Conservation (phyloP, 2,329 filamentous ascomycete species). For the Colletotrichum agaves region DNA sequence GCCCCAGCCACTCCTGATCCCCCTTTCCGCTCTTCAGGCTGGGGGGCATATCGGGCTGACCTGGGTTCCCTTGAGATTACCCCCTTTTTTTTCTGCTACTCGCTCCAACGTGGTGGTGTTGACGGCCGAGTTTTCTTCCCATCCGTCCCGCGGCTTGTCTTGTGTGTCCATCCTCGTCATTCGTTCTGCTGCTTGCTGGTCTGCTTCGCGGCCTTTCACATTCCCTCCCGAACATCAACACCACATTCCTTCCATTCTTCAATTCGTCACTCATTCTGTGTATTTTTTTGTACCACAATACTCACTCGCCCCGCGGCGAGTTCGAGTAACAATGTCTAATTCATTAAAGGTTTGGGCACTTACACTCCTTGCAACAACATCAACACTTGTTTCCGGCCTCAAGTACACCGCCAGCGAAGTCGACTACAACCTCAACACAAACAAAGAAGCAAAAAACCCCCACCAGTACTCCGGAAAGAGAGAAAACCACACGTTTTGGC, state of each 20-base stretch:
- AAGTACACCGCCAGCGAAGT: conserved; percentile 45
- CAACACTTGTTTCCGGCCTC: conserved; percentile 45
- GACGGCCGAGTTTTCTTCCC: conserved; percentile 37
- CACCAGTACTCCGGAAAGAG: conserved; percentile 68
- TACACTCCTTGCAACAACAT: conserved; percentile 34
- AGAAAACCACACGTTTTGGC: conserved; percentile 61
- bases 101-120: conserved; percentile 31
- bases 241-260: conserved; percentile 34
- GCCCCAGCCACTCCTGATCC: conserved; percentile 37
- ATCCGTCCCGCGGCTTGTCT: conserved; percentile 35
- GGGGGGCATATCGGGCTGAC: conserved; percentile 37
- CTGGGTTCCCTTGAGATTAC: conserved; percentile 34
- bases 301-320: conserved; percentile 37
- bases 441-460: conserved; percentile 64
- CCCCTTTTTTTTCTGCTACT: conserved; percentile 34
- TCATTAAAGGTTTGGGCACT: conserved; percentile 37
- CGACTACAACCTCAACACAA: conserved; percentile 70
- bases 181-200: conserved; percentile 38
- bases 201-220: conserved; percentile 36
- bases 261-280: conserved; percentile 36
- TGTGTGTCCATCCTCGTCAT: conserved; percentile 31
- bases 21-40: conserved; percentile 36
- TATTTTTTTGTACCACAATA: conserved; percentile 28
- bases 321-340: conserved; percentile 37
- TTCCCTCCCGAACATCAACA: conserved; percentile 26